Evolutionary conservation across 805 yeast species (phyloP), one percentile per base, ranked within the genome.

Genomic region (Sungouiella blattae): DNA sequence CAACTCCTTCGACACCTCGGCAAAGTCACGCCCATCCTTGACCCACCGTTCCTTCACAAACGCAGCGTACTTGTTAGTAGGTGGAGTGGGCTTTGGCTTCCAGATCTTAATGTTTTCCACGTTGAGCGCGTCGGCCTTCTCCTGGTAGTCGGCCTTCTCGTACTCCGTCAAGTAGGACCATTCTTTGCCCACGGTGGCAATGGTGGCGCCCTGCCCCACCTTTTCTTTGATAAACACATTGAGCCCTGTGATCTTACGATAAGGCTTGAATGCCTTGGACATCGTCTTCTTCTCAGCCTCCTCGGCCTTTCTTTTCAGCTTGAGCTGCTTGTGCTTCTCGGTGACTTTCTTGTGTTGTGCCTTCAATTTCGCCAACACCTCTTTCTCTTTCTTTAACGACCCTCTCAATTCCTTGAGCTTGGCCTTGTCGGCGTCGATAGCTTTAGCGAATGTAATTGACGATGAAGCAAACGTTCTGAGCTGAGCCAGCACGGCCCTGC

Each of bases 11-110:
- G 55, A 41, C 13, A 51, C 42, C 25, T 57, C 65, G 8, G 37
- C 46, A 26, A 58, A 47, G 20, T 49, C 26, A 18, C 53, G 41
- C 16, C 53, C 61, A 28, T 49, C 53, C 14, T 37, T 41, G 26
- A 29, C 39, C 44, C 47, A 63, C 37, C 54, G 50, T 25, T 57
- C 51, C 41, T 58, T 49, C 22, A 64, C 46, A 35, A 44, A 66
- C 11, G 41, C 35, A 13, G 68, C 63, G 49, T 53, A 66, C 9
- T 56, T 54, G 28, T 35, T 39, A 4, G 54, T 42, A 5, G 70
- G 69, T 5, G 48, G 40, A 33, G 56, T 55, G 23, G 73, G 73
- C 45, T 57, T 58, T 1, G 64, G 62, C 2, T 53, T 46, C 45
- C 44, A 62, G 17, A 47, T 38, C 35, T 52, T 39, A 20, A 42